A percentile compares a stretch with the other conserved stretches of the same genome.
Evolutionary conservation across 1,284 basidiomycete genomes (phyloP).

Genomic region (Boletus mariae): DNA sequence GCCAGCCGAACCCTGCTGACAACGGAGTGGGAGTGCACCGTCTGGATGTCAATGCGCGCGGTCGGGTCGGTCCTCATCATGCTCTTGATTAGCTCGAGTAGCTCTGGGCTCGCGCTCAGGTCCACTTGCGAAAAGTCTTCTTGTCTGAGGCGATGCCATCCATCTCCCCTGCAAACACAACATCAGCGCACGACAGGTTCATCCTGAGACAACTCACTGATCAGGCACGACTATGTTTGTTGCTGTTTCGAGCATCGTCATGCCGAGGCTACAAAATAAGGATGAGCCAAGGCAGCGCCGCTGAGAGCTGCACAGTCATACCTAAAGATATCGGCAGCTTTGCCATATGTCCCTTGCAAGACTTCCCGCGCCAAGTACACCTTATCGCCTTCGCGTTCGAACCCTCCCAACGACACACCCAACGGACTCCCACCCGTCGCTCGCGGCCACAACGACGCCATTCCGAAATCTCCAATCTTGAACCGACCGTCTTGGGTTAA

Average conservation of each 20-base stretch:
- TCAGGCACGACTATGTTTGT: constrained; percentile 96
- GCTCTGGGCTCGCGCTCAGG: constrained; percentile 66
- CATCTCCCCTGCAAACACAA: constrained; percentile 60
- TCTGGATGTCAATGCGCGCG: constrained; percentile 56
- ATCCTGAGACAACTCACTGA: constrained; percentile 59
- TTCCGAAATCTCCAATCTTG: constrained; percentile 99
- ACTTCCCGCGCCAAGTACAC: constrained; percentile 99
- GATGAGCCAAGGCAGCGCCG: constrained; percentile 3
- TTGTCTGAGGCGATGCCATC: constrained; percentile 91
- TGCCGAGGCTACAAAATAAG: constrained; percentile 67
- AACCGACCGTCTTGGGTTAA: constrained; percentile 86
- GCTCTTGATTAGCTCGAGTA: constrained; percentile 67
- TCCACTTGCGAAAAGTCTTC: constrained; percentile 93
- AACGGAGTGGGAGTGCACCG: constrained; percentile 63
- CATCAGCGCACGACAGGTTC: constrained; percentile 11
- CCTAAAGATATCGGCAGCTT: constrained; percentile 96
- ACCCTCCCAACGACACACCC: constrained; percentile 49
- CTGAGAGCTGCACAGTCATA: constrained; percentile 39
- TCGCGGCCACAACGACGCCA: constrained; percentile 86
- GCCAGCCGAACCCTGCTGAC: constrained; percentile 62
- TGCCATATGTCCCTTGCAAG: constrained; percentile 86
- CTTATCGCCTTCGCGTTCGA: constrained; percentile 96
- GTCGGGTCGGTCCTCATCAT: constrained; percentile 79
- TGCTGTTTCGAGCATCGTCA: constrained; percentile 93
- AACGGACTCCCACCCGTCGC: constrained; percentile 34